Evolutionary conservation across 2,329 filamentous ascomycete genomes (phyloP).

Genomic region (Colletotrichum endophyticum): DNA sequence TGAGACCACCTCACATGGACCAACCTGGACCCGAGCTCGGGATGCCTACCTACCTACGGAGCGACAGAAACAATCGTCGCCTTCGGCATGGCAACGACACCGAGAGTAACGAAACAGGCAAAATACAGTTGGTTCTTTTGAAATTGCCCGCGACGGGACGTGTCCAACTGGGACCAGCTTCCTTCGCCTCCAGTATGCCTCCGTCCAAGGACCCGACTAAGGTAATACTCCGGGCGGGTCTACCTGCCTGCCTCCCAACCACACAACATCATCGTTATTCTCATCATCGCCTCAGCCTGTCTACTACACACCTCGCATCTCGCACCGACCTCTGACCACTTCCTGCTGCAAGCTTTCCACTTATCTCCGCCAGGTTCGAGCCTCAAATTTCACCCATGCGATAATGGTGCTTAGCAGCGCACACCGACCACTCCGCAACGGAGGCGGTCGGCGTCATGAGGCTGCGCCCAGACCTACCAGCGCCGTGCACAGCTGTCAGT

Average conservation of each 20-base stretch:
- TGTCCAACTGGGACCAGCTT: background rate
- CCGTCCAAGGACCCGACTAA: background rate
- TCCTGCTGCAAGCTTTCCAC: background rate
- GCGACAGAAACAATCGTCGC: background rate
- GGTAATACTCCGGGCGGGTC: background rate
- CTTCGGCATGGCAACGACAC: background rate
- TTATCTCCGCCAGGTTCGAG: background rate
- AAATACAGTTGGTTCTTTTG: background rate
- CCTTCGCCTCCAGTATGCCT: background rate
- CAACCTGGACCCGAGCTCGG: background rate
- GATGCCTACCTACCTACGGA: background rate
- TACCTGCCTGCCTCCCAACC: background rate
- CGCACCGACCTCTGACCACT: background rate
- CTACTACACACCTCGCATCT: background rate
- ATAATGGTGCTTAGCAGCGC: background rate
- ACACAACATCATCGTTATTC: background rate
- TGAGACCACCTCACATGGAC: background rate
- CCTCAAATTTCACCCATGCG: background rate
- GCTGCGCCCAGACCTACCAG: conserved; percentile 3
- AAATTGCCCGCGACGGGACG: background rate
- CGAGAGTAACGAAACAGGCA: background rate
- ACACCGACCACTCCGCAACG: background rate
- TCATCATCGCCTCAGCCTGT: background rate
- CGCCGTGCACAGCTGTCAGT: background rate
- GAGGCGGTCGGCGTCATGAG: background rate